Evolutionary conservation across 371 early-diverging fungal genomes (phyloP).

Genomic region (Catenaria anguillulae): DNA sequence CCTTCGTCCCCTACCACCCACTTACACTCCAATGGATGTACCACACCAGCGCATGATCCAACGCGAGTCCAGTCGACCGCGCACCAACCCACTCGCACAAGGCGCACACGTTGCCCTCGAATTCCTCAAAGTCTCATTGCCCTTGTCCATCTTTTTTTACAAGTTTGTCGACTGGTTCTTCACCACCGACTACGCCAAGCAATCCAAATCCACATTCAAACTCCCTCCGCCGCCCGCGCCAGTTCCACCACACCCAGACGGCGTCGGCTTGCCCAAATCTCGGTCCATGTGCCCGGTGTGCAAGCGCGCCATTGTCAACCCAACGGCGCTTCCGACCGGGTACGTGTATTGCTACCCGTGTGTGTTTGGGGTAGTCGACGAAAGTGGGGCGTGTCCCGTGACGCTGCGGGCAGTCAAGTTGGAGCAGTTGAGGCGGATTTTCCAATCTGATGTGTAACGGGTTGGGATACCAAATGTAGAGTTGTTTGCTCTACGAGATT

Average conservation of each 20-base stretch:
- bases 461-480: no score
- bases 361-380: conserved; percentile 47
- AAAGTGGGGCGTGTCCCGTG: conserved; percentile 52
- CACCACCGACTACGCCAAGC: conserved; percentile 45
- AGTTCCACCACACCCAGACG: conserved; percentile 61
- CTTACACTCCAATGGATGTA: no score
- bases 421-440: conserved; percentile 40
- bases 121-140: conserved; percentile 55
- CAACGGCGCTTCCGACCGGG: conserved; percentile 64
- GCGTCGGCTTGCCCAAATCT: conserved; percentile 50
- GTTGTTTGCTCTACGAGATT: no score
- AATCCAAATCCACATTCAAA: conserved; percentile 25
- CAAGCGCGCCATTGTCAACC: conserved; percentile 50
- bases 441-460: no score
- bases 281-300: conserved; percentile 70
- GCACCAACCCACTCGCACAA: not conserved
- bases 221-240: conserved; percentile 49
- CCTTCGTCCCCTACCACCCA: not conserved
- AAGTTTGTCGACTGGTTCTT: conserved; percentile 94
- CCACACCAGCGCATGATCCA: conserved; percentile 19
- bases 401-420: conserved; percentile 35
- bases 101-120: conserved; percentile 22
- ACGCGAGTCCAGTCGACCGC: conserved; percentile 12
- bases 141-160: conserved; percentile 79
- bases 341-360: conserved; percentile 76